phyloP scores from a whole-genome alignment of 1,139 yeast genomes.

The Pichia sp. region DNA sequence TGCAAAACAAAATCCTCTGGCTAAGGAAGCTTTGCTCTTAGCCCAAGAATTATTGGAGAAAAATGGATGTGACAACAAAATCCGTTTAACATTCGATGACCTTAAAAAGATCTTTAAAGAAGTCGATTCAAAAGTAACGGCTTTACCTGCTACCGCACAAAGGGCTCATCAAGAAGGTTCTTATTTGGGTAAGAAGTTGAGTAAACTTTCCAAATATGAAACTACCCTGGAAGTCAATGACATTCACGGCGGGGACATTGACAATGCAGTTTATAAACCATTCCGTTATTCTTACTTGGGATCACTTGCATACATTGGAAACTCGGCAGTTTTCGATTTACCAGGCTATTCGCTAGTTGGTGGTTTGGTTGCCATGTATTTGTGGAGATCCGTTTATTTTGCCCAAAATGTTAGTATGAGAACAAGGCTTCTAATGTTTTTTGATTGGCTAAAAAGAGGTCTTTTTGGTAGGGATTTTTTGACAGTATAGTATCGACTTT shows the following conservation, averaged over 20 bases:
- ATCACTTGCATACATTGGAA: conserved; percentile 54
- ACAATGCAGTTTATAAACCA: conserved; percentile 44
- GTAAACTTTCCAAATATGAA: conserved; percentile 36
- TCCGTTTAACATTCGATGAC: conserved; percentile 41
- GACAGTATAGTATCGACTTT: conserved; percentile 22
- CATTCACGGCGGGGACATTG: conserved; percentile 40
- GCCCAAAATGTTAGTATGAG: conserved; percentile 54
- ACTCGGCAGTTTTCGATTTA: conserved; percentile 56
- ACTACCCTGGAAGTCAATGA: conserved; percentile 33
- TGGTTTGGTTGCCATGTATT: conserved; percentile 54
- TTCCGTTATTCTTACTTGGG: conserved; percentile 53
- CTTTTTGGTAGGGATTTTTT: conserved; percentile 51
- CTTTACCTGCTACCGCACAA: conserved; percentile 63
- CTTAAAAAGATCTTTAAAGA: conserved; percentile 39
- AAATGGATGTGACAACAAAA: conserved; percentile 38
- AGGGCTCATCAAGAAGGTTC: conserved; percentile 60
- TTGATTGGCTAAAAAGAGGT: conserved; percentile 61
- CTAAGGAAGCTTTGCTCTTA: conserved; percentile 44
- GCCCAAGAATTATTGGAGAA: conserved; percentile 42
- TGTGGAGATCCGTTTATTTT: conserved; percentile 61
- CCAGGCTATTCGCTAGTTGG: conserved; percentile 46
- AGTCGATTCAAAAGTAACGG: conserved; percentile 52
- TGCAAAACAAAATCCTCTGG: conserved; percentile 45
- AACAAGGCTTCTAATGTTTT: conserved; percentile 46
- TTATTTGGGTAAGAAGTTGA: conserved; percentile 48